Evolutionary conservation across 148 eudicot genomes (phyloP).

Genomic region (Rhododendron henanense): DNA sequence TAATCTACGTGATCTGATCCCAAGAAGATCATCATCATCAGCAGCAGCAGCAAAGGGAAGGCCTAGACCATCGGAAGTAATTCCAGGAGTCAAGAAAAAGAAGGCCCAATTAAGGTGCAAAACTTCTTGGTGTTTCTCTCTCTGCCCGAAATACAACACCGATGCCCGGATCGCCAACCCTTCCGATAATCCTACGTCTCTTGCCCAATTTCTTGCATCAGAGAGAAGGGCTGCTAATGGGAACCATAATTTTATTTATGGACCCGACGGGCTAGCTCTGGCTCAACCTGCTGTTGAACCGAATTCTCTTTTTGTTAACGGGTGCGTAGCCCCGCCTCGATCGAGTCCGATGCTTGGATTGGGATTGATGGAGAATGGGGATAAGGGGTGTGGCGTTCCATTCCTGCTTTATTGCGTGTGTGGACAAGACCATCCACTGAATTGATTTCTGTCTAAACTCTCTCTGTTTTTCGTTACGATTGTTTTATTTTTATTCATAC

Average conservation of each 20-base stretch:
- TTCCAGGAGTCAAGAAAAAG: conserved; percentile 33
- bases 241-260: conserved; percentile 23
- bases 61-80: conserved; percentile 7
- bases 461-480: conserved; percentile 1
- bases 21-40: conserved; percentile 65
- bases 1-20: conserved; percentile 24
- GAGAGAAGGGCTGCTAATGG: conserved; percentile 49
- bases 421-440: conserved; percentile 12
- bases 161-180: conserved; percentile 33
- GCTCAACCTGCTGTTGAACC: conserved; percentile 30
- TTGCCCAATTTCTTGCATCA: conserved; percentile 67
- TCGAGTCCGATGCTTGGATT: conserved; percentile 28
- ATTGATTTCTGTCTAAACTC: neutral
- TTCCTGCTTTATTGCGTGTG: conserved; percentile 46
- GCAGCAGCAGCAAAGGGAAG: conserved; percentile 36
- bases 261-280: conserved; percentile 55
- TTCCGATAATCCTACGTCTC: conserved; percentile 40
- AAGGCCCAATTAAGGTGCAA: conserved; percentile 20
- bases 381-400: conserved; percentile 38
- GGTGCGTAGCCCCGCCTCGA: conserved; percentile 58
- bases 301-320: conserved; percentile 55
- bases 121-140: conserved; percentile 66
- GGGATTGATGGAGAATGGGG: conserved; percentile 18
- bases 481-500: neutral
- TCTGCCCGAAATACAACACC: conserved; percentile 54